Evolutionary conservation across 1,284 basidiomycete genomes (phyloP), one percentile per base, ranked within the genome.

Genomic region (Grifola frondosa): DNA sequence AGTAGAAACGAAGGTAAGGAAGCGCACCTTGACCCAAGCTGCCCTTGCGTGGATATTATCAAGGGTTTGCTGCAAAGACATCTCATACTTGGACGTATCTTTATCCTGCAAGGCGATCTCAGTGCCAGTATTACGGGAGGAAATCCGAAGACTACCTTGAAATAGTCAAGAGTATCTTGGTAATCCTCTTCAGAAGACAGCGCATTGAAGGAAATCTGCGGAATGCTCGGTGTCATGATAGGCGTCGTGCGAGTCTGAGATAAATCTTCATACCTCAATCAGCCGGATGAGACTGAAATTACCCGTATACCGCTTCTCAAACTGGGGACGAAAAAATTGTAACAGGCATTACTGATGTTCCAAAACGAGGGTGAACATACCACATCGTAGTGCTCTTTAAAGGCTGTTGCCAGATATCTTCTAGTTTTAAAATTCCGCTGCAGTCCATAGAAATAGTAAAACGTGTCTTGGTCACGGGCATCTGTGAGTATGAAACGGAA

Each of bases 101-200:
- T 80, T 83, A 60, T 69, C 69, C 80, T 84, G 46, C 19, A 44
- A 25, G 9, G 28, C 38, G 35, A 34, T 37, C 36, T 45, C 34
- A 39, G 29, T 24, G 43, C 55, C 31, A 57, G 23, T 37, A 26
- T 44, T 37, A 34, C 4, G 11, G 25, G 7, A 30, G 11, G 5
- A 17, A 30, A 24, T 24, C 15, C 35, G 11, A 35, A 21, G 35
- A 19, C 20, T 54, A 77, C 80, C 72, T 81, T 75, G 66, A 87
- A 88, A 72, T 89, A 94, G 4, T 64, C 71, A 39, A 80, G 78
- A 17, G 83, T 75, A 6, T 73, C 73, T 37, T 81, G 65, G 20
- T 81, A 76, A 66, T 97, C 94, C 52, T 81, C 67, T 53, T 84
- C 70, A 15, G 76, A 80, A 15, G 84, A 80, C 48, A 97, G 72